Evolutionary conservation across 108 stramenopile species (phyloP), one percentile per base, ranked within the genome.

Genomic region (Ochromonas danica): DNA sequence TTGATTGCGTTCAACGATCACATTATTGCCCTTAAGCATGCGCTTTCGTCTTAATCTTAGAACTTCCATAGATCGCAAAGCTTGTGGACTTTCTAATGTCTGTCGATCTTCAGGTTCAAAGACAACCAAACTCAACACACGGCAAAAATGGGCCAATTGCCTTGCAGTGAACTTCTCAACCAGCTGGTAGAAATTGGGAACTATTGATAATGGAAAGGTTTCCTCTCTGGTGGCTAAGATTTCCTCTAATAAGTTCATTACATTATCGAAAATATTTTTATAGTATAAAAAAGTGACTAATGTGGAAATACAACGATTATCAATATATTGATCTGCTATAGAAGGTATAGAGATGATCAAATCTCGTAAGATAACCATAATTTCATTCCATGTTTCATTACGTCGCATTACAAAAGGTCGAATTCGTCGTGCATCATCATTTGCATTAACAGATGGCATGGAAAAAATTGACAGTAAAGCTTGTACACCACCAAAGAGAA

Each of bases 51-150:
- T 85, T 35, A 93, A 80, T 81, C 90, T 90, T 61, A 94, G 82
- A 51, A 94, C 80, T 78, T 90, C 91, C 77, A 92, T 75, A 38
- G 91, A 92, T 77, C 89, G 90, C 80, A 91, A 81, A 28, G 86
- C 90, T 36, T 84, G 83, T 35, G 91, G 83, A 70, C 87, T 87
- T 78, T 93, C 91, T 83, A 92, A 65, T 28, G 91, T 72, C 77
- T 91, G 90, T n/a, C 92, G 82, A 67, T 93, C 92, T 81, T 94
- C 93, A n/a, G 92, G 92, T 80, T 94, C 92, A 81, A 93, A 94
- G 1, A 92, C 83, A 14, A 92, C 80, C 70, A 94, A 87, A 3
- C 92, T 92, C 51, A 94, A 82, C 38, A 92, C 90, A 38, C 93
- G 88, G 61, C 91, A 92, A 81, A 93, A 92, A 80, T 91, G 91